phyloP scores from a whole-genome alignment of 1,284 basidiomycete genomes.

The Moniliophthora roreri region DNA sequence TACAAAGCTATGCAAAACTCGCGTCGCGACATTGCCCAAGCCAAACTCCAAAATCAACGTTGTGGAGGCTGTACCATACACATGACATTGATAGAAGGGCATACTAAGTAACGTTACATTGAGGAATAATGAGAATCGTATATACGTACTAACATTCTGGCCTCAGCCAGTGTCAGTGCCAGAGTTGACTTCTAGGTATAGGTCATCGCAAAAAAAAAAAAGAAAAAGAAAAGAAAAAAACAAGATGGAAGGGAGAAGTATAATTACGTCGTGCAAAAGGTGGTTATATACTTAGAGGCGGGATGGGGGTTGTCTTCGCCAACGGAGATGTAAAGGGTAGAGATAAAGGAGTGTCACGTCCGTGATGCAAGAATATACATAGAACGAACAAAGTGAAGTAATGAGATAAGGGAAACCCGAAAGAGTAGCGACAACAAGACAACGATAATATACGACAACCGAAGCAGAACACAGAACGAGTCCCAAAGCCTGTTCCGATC shows the following conservation, averaged over 20 bases:
- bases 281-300: too few relatives aligned
- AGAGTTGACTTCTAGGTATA: slow-evolving; percentile 8
- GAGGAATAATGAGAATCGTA: too few relatives aligned
- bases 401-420: neutral
- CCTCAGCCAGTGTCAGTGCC: neutral
- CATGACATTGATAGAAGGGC: too few relatives aligned
- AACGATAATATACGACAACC: neutral
- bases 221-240: slow-evolving; percentile 19
- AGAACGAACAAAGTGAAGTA: neutral
- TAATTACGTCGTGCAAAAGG: slow-evolving; percentile 7
- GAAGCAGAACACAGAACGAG: too few relatives aligned
- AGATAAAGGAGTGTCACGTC: neutral
- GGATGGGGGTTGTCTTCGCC: neutral
- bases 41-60: too few relatives aligned
- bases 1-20: too few relatives aligned
- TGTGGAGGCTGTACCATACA: too few relatives aligned
- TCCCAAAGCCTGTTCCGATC: neutral
- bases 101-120: too few relatives aligned
- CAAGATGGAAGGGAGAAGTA: slow-evolving; percentile 7
- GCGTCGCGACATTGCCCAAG: too few relatives aligned
- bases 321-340: too few relatives aligned
- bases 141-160: too few relatives aligned
- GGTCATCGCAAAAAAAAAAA: neutral
- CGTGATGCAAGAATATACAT: neutral
- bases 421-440: slow-evolving; percentile 1